These are phyloP conservation scores for Chlorella sp. DNA, from an alignment of 139 green algal genomes.

Conservation along the genomic window DNA sequence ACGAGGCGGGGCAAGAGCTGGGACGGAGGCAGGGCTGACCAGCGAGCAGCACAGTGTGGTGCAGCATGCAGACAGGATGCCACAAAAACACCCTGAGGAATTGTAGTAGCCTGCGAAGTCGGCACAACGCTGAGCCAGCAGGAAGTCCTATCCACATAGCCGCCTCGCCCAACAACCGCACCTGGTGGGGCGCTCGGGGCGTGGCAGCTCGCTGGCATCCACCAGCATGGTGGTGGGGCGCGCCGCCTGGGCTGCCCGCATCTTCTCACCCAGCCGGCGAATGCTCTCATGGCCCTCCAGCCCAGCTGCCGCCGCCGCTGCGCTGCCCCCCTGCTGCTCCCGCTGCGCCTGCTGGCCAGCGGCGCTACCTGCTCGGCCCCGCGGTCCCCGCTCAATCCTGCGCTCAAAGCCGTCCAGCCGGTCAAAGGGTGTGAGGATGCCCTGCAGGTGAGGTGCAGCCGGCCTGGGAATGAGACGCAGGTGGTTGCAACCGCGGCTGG, in stretches of 20 bases:
- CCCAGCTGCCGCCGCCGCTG: neutral
- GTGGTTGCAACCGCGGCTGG: no score
- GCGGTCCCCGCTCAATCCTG: slow-evolving; percentile 39
- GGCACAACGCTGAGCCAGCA: no score
- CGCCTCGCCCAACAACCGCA: neutral
- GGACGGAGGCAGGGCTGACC: no score
- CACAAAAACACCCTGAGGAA: no score
- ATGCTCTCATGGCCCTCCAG: slow-evolving; percentile 21
- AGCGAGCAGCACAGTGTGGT: neutral
- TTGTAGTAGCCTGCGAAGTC: neutral
- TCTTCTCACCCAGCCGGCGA: slow-evolving; percentile 55
- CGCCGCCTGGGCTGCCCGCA: slow-evolving; percentile 40
- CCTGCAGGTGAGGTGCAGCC: no score
- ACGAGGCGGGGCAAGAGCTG: no score
- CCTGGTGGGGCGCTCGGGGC: slow-evolving; percentile 32
- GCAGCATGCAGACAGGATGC: neutral
- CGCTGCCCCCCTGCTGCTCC: neutral
- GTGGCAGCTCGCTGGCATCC: slow-evolving; percentile 63
- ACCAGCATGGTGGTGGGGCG: slow-evolving; percentile 54
- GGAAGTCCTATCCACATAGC: no score
- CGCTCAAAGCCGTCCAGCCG: slow-evolving; percentile 82
- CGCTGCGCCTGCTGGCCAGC: neutral
- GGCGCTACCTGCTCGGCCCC: neutral
- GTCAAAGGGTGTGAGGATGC: slow-evolving; percentile 91
- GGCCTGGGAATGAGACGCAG: no score